Percentiles rank a stretch among this genome's conserved stretches.
phyloP scores from a whole-genome alignment of 805 yeast genomes.

The Wickerhamiella brachini region DNA sequence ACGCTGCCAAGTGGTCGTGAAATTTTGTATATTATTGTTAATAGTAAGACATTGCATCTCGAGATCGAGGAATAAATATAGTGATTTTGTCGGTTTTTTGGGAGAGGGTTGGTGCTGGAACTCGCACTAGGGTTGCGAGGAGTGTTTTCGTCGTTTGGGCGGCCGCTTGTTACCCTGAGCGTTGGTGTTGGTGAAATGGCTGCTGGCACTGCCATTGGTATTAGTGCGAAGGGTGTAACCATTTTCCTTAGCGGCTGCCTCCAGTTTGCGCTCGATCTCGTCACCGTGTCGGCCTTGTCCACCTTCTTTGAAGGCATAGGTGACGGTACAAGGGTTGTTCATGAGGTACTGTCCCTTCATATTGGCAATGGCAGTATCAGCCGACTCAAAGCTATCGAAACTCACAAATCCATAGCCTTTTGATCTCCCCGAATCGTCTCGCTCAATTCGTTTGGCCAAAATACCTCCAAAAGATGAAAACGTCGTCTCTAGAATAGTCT shows the following conservation, averaged over 20 bases:
- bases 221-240: background rate
- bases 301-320: conserved; percentile 57
- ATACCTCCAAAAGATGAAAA: conserved; percentile 54
- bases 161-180: too few species aligned
- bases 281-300: conserved; percentile 63
- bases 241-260: conserved; percentile 20
- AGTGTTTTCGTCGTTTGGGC: background rate
- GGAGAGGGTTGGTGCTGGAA: too few species aligned
- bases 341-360: conserved; percentile 58
- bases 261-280: conserved; percentile 56
- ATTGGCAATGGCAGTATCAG: conserved; percentile 57
- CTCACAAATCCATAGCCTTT: conserved; percentile 56
- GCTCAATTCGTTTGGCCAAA: conserved; percentile 22
- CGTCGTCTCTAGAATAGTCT: conserved; percentile 38
- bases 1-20: background rate
- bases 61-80: background rate
- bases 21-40: background rate
- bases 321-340: conserved; percentile 47
- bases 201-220: background rate
- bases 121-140: too few species aligned
- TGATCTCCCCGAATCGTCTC: conserved; percentile 37
- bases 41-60: background rate
- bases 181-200: too few species aligned
- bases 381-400: conserved; percentile 47
- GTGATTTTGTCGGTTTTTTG: too few species aligned